Percentiles rank a stretch among this genome's conserved stretches.
Evolutionary conservation across 352 stramenopile species (phyloP).

Genomic region (Sclerospora graminicola): DNA sequence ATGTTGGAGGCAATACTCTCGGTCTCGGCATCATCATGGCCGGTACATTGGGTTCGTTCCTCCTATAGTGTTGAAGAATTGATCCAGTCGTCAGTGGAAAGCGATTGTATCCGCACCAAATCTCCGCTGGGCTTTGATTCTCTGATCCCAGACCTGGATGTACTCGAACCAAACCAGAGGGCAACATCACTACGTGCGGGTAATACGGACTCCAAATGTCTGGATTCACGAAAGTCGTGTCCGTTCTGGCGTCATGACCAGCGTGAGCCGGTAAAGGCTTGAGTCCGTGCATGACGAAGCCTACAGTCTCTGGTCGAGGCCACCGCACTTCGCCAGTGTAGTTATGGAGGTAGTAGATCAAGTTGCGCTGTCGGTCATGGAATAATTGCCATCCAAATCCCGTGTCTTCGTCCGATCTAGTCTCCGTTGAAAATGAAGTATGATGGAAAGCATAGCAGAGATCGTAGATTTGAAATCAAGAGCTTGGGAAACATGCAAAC

Average conservation of each 20-base stretch:
- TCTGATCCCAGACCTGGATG: constrained; percentile 15
- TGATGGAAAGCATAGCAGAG: constrained; percentile 1
- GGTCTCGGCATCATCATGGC: constrained; percentile 2
- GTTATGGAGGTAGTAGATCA: constrained; percentile 50
- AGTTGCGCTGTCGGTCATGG: constrained; percentile 36
- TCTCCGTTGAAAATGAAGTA: too few relatives aligned
- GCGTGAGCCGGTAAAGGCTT: constrained; percentile 21
- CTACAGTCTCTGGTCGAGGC: constrained; percentile 31
- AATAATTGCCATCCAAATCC: constrained; percentile 49
- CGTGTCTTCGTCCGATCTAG: constrained; percentile 11
- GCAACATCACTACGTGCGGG: constrained; percentile 46
- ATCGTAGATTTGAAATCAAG: constrained; percentile 2
- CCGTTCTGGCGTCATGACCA: neutral
- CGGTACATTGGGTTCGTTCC: neutral
- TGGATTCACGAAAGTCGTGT: constrained; percentile 5
- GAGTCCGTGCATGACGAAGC: constrained; percentile 42
- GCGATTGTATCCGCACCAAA: constrained; percentile 38
- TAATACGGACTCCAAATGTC: constrained; percentile 37
- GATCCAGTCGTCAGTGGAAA: constrained; percentile 24
- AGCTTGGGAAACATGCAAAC: neutral
- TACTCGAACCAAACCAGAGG: constrained; percentile 42
- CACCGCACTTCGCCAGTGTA: constrained; percentile 72
- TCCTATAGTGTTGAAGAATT: neutral
- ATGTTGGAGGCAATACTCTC: constrained; percentile 48
- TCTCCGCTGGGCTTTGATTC: constrained; percentile 9